Evolutionary conservation across 805 yeast species (phyloP).

Genomic region (Yarrowia sp.): DNA sequence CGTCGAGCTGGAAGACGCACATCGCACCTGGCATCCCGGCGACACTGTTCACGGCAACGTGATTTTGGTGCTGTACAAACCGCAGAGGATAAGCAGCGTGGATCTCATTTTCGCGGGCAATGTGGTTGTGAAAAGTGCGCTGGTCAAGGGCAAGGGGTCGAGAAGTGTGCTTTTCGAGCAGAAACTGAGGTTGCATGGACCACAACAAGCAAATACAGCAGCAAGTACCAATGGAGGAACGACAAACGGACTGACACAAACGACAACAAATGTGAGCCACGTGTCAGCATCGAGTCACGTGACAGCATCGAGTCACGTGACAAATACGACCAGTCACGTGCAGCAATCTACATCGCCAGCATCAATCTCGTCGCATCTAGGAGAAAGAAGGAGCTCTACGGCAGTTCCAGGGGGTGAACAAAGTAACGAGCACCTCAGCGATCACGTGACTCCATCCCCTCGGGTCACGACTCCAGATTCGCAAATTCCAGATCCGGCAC

Average conservation of each 20-base stretch:
- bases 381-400: too few relatives aligned
- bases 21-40: slow-evolving; percentile 74
- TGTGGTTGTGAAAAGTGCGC: slow-evolving; percentile 35
- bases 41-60: slow-evolving; percentile 48
- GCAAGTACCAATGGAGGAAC: too few relatives aligned
- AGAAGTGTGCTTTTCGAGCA: slow-evolving; percentile 37
- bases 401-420: too few relatives aligned
- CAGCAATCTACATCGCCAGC: neutral
- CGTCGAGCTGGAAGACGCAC: slow-evolving; percentile 70
- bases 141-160: slow-evolving; percentile 37
- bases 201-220: neutral
- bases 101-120: slow-evolving; percentile 36
- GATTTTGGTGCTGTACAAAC: slow-evolving; percentile 36
- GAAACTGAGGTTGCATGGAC: slow-evolving; percentile 17
- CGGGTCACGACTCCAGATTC: too few relatives aligned
- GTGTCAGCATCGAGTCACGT: neutral
- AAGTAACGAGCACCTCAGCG: too few relatives aligned
- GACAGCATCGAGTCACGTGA: neutral
- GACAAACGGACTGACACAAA: neutral
- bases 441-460: too few relatives aligned
- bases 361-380: neutral
- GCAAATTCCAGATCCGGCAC: neutral
- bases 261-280: neutral
- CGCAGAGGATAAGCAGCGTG: slow-evolving; percentile 32
- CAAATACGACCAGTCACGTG: neutral